Base-by-base conservation (phyloP, 306 rosid genomes). In the Pterocarpus santalinus region DNA sequence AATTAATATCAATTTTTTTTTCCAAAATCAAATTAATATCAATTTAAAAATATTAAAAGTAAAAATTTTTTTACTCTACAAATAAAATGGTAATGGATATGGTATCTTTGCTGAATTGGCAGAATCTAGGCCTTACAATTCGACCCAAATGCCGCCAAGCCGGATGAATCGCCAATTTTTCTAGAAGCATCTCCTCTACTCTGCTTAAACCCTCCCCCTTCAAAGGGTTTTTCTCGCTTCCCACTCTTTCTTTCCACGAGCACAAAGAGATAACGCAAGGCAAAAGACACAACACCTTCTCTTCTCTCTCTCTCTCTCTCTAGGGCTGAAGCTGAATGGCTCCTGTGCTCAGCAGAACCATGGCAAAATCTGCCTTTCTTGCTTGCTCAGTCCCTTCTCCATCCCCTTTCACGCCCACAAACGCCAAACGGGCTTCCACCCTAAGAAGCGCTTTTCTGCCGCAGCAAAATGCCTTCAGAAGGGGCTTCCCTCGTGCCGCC, bases 321-420 rank as follows among this genome's bases (percentile, higher is more conserved):
- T 52, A 52, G 57, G 17, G 22, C 57, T 52, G 53, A 47, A 47
- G 3, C 47, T 10, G 57, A 34, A 93, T 92, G 99, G 97, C 97
- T 84, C 97, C 98, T 30, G 97, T 87, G 8, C 87, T 93, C 2
- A 84, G 89, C 86, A 89, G 97, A 89, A 88, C 77, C 88, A 57
- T 93, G 36, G 81, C 87, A 17, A 75, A 7, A 1, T 7, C 93
- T 58, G 79, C 90, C 41, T 86, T 95, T 43, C 90, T 93, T 2
- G 86, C 93, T 32, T 85, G 91, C 11, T 52, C 57, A n/a, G 73
- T 90, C 49, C 92, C 92, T 56, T 87, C 95, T 2, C 86, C 94
- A 1, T 89, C 91, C 49, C 80, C 95, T 10, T 74, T 84, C 22
- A 43, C 75, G 9, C 79, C 51, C 33, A 35, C 88, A 65, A 89